These are phyloP conservation scores for Nyssa sinensis DNA, from an alignment of 148 eudicot species.

Conservation along the genomic window DNA sequence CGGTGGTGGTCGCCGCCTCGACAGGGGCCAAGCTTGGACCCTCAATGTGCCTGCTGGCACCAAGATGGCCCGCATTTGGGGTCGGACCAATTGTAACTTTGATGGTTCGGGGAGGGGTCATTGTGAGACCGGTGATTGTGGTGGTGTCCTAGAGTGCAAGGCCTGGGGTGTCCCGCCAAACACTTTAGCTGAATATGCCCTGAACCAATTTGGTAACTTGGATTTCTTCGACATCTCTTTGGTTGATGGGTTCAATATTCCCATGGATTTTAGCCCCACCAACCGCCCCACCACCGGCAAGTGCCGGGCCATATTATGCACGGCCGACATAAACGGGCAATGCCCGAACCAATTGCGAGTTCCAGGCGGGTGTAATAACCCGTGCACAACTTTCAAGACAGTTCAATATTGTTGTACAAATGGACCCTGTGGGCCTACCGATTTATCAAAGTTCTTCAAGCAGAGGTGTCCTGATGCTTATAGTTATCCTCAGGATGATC, in stretches of 20 bases:
- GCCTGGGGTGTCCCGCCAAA: conserved; percentile 16
- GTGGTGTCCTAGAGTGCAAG: conserved; percentile 16
- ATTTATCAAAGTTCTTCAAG: conserved; percentile 29
- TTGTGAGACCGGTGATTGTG: conserved; percentile 32
- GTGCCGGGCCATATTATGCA: conserved; percentile 16
- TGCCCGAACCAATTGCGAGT: conserved; percentile 24
- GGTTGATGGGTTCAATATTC: conserved; percentile 59
- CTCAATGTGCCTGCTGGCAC: conserved; percentile 20
- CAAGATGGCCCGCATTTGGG: conserved; percentile 32
- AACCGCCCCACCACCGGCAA: not conserved
- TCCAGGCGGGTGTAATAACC: conserved; percentile 35
- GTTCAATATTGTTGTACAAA: conserved; percentile 32
- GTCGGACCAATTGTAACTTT: conserved; percentile 30
- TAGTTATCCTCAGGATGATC: conserved; percentile 51
- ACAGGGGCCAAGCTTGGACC: conserved; percentile 27
- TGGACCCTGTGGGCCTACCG: conserved; percentile 20
- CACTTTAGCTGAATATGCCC: conserved; percentile 18
- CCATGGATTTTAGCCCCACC: conserved; percentile 43
- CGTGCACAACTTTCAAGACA: conserved; percentile 31
- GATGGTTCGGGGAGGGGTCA: conserved; percentile 22
- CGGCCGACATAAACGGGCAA: conserved; percentile 21
- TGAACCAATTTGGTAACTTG: conserved; percentile 20
- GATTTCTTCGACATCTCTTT: conserved; percentile 61
- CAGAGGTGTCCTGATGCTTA: conserved; percentile 34
- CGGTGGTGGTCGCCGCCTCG: conserved; percentile 24